Evolutionary conservation across 2,329 filamentous ascomycete species (phyloP), one percentile per base, ranked within the genome.

Genomic region (Phyllosticta paracitricarpa): DNA sequence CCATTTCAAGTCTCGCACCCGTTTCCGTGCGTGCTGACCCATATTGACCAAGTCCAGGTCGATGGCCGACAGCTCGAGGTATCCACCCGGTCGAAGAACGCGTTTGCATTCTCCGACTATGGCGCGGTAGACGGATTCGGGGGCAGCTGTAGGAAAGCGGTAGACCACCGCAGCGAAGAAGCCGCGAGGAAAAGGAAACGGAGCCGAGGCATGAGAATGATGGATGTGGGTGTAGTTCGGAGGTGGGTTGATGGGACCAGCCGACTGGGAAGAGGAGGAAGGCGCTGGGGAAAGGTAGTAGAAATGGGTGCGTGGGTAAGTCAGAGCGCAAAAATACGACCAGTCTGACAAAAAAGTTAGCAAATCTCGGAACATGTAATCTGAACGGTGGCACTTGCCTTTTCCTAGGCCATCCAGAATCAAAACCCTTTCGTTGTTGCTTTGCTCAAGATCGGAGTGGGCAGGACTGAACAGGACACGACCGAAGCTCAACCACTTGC

Each of bases 371-470:
- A 7, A 30, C 10, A 7, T 25, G 25, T 51, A 28, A 22, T 25
- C 30, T 48, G 7, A 30, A 30, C 10, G 12, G 25, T 17, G 51
- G 48, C 28, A 30, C 25, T 67, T 67, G 77, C 75, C 75, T 68
- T 91, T 92, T n/a, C 89, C 89, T 30, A 94, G 84, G 4, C 89
- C 89, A 74, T 94, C 89, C 61, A 94, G 81, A 19, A 94, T 87
- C 3, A 94, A 79, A 26, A 94, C 84, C 78, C 87, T 60, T 76
- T 82, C 76, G 80, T 87, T 74, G 72, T 70, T 79, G 0, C 80
- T 76, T 19, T 82, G 76, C 51, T 83, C 75, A 24, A 92, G 79
- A 65, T 90, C 86, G 54, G 89, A 86, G 26, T 89, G 84, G 4
- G 88, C 84, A 10, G 90, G 89, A 66, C 88, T 91, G 75, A 94